phyloP scores from a whole-genome alignment of 1,284 basidiomycete species.

The Phellopilus nigrolimitatus region DNA sequence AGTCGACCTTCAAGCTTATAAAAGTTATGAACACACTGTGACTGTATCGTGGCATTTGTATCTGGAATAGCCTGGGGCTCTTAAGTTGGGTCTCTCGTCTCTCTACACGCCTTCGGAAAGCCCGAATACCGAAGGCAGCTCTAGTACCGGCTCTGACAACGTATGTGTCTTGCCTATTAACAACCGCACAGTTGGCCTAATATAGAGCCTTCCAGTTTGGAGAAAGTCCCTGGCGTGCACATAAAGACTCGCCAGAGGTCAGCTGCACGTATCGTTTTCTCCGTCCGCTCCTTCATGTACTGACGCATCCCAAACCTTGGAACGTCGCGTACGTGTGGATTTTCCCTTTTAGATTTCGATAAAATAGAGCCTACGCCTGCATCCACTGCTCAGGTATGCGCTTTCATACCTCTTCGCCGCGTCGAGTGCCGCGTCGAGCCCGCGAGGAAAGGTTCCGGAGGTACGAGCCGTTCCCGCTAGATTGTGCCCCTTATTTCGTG shows the following conservation, averaged over 20 bases:
- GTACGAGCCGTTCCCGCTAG: background rate
- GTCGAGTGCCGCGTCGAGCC: conserved; percentile 20
- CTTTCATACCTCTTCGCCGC: conserved; percentile 19
- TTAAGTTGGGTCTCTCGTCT: background rate
- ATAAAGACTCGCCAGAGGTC: conserved; percentile 13
- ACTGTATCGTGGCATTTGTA: background rate
- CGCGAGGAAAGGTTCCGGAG: conserved; percentile 11
- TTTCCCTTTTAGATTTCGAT: conserved; percentile 1
- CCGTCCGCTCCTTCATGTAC: no score
- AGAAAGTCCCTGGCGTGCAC: background rate
- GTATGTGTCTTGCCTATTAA: background rate
- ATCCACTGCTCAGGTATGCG: conserved; percentile 7
- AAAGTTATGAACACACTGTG: no score
- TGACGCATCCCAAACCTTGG: background rate
- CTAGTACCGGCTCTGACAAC: background rate
- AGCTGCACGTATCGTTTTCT: conserved; percentile 9
- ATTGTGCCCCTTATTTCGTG: background rate
- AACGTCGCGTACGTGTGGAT: background rate
- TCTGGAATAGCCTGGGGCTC: background rate
- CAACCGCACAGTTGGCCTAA: background rate
- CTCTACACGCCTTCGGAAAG: background rate
- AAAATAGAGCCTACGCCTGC: background rate
- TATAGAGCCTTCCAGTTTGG: background rate
- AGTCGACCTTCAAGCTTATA: no score
- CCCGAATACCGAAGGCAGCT: background rate